Evolutionary conservation across 345 rosid species (phyloP), one percentile per base, ranked within the genome.

Genomic region (Linum trigynum): DNA sequence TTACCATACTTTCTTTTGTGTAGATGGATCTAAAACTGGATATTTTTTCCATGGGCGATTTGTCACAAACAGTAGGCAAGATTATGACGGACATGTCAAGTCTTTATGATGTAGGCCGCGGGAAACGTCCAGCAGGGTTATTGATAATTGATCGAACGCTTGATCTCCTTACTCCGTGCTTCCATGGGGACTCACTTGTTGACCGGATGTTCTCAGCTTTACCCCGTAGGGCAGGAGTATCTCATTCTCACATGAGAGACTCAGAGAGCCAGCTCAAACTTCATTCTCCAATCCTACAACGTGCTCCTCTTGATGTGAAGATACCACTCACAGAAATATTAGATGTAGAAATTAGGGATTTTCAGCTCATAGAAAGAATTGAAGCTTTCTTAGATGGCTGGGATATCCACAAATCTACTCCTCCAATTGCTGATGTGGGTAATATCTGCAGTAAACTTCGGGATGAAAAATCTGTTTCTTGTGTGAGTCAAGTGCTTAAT

Each of bases 1-100:
- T 77, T 70, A 75, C 73, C 67, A 59, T 70, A 9, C 2, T 74
- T 37, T 79, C 65, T 40, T 62, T 74, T 74, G 57, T 78, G 82
- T 79, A 94, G 97, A 88, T 94, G 99, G 97, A 94, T 75, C 78
- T 94, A 83, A 94, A 94, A 79, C 67, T 85, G 89, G 99, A 94
- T 73, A 88, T 94, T 71, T 94, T 85, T 79, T 94, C 99, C 72
- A 72, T 94, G 65, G 97, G 99, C 17, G 90, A 86, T 80, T 59
- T 84, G 69, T 94, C 99, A 57, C 90, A 94, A 76, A 77, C 84
- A 40, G 86, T 94, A 57, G 99, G 99, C 74, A 90, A 90, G 79
- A 84, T 86, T 70, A 72, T 94, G 86, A 94, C 90, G 16, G 97
- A 90, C 81, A 94, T 90, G 97, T 88, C 99, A 67, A 90, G 99